Percentiles rank a stretch among this genome's conserved stretches.
These are phyloP conservation scores for Vitis amurensis DNA, from an alignment of 164 flowering plant genomes.

Conservation along the genomic window DNA sequence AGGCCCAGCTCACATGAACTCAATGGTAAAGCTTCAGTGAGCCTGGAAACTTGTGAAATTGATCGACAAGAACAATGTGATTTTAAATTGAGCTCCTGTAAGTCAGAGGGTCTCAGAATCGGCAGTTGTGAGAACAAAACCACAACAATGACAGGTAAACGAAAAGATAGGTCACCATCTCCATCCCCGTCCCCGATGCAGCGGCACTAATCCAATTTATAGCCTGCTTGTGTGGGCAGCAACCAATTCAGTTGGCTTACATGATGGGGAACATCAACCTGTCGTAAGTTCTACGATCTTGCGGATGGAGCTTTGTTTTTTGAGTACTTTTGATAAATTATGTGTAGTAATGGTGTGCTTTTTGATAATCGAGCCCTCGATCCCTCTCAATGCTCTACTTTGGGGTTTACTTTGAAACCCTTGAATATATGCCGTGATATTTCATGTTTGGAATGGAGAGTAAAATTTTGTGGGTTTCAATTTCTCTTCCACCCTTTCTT, in stretches of 20 bases:
- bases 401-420: too few relatives aligned
- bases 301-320: too few relatives aligned
- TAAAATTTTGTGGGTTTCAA: too few relatives aligned
- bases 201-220: too few relatives aligned
- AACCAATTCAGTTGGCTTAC: neutral
- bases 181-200: neutral
- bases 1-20: slow-evolving; percentile 25
- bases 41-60: slow-evolving; percentile 5
- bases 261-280: neutral
- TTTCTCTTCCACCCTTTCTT: too few relatives aligned
- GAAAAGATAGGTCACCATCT: slow-evolving; percentile 38
- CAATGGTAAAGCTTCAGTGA: slow-evolving; percentile 5
- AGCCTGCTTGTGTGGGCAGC: neutral
- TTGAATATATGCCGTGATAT: too few relatives aligned
- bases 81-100: neutral
- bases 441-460: too few relatives aligned
- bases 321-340: too few relatives aligned
- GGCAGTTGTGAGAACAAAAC: neutral
- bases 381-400: too few relatives aligned
- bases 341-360: too few relatives aligned
- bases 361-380: too few relatives aligned
- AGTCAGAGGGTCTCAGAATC: neutral
- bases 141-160: slow-evolving; percentile 28
- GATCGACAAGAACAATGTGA: neutral
- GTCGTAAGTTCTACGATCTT: neutral